phyloP scores from a whole-genome alignment of 2,329 filamentous ascomycete genomes.

The Arthrobotrys iridis region DNA sequence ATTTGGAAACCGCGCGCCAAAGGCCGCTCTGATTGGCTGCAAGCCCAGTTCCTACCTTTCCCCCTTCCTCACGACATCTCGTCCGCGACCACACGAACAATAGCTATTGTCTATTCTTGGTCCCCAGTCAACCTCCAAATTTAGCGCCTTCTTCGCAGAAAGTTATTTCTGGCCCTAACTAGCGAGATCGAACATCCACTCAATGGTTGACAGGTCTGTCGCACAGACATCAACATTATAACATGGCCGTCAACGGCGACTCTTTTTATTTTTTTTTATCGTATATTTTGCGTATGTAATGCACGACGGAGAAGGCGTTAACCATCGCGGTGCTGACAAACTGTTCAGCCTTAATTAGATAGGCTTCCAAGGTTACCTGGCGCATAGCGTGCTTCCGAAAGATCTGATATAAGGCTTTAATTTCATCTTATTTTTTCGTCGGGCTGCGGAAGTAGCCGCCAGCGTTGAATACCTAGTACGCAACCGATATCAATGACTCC shows the following conservation, averaged over 20 bases:
- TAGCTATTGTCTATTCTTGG: constrained; percentile 39
- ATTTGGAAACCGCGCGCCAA: constrained; percentile 52
- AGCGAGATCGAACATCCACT: neutral
- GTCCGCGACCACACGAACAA: constrained; percentile 29
- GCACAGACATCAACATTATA: constrained; percentile 7
- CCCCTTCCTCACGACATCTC: neutral
- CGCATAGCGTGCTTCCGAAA: neutral
- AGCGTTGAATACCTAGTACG: too few relatives aligned
- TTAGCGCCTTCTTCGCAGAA: constrained; percentile 8
- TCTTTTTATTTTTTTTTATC: too few relatives aligned
- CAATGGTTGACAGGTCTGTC: constrained; percentile 20
- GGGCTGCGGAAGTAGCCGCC: neutral
- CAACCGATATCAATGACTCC: too few relatives aligned
- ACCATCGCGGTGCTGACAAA: constrained; percentile 2
- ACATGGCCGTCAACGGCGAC: neutral
- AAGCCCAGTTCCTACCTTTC: constrained; percentile 3
- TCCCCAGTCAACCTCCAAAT: constrained; percentile 5
- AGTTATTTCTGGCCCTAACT: constrained; percentile 17
- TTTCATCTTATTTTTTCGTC: neutral
- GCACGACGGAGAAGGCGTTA: too few relatives aligned
- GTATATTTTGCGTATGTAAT: too few relatives aligned
- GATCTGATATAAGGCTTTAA: neutral
- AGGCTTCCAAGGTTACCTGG: neutral
- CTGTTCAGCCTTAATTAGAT: neutral
- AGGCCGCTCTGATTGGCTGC: constrained; percentile 28